Evolutionary conservation across 2,329 filamentous ascomycete genomes (phyloP).

Genomic region (Neonectria sp.): DNA sequence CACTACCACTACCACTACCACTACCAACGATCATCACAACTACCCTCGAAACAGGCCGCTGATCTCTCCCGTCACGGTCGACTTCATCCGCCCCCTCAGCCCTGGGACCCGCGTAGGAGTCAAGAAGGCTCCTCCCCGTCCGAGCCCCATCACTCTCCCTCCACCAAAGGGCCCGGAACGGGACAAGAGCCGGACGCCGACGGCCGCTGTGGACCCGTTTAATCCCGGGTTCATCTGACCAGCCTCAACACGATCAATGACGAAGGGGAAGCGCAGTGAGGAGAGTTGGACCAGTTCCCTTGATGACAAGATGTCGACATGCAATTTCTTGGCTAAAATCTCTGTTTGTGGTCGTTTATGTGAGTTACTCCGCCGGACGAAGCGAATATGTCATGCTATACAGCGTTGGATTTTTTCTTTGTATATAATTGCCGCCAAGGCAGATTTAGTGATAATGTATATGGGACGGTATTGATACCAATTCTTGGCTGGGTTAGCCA

Average conservation of each 20-base stretch:
- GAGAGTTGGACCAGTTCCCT: constrained; percentile 1
- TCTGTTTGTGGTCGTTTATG: constrained; percentile 16
- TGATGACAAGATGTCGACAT: constrained; percentile 19
- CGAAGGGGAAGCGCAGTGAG: neutral
- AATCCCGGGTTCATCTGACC: constrained; percentile 45
- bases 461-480: constrained; percentile 8
- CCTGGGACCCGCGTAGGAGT: constrained; percentile 49
- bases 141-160: constrained; percentile 49
- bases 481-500: constrained; percentile 10
- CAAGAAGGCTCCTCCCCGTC: constrained; percentile 52
- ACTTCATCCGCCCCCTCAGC: constrained; percentile 44
- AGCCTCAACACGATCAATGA: neutral
- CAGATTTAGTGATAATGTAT: constrained; percentile 29
- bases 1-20: constrained; percentile 10
- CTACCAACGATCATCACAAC: constrained; percentile 1
- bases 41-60: constrained; percentile 39
- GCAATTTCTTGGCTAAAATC: constrained; percentile 4
- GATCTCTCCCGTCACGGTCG: constrained; percentile 51
- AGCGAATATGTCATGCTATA: constrained; percentile 23
- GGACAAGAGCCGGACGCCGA: constrained; percentile 36
- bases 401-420: constrained; percentile 12
- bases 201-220: constrained; percentile 42
- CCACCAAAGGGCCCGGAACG: constrained; percentile 35
- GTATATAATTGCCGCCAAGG: constrained; percentile 18
- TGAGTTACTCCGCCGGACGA: constrained; percentile 12